These are phyloP conservation scores for Cryphonectria nitschkei DNA, from an alignment of 2,329 filamentous ascomycete species.

Conservation along the genomic window DNA sequence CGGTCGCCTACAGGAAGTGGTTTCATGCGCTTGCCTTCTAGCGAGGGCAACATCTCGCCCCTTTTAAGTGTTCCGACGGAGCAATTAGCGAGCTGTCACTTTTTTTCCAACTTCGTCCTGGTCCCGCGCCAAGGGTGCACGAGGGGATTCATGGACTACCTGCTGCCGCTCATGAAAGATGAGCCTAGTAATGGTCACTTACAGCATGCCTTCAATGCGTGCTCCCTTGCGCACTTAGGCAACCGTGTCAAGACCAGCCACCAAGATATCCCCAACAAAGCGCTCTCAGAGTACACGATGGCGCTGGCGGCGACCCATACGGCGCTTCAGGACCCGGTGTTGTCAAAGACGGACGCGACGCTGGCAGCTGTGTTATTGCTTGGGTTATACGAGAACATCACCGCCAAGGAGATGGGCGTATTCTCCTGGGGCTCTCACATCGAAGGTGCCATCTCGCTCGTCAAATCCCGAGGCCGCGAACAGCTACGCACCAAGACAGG, in stretches of 20 bases:
- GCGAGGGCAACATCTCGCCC: slow-evolving; percentile 37
- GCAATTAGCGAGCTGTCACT: slow-evolving; percentile 61
- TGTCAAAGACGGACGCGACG: slow-evolving; percentile 58
- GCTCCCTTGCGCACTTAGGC: slow-evolving; percentile 59
- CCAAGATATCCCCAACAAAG: slow-evolving; percentile 42
- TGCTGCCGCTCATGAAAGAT: slow-evolving; percentile 57
- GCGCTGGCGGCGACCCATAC: slow-evolving; percentile 57
- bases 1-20: slow-evolving; percentile 31
- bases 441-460: slow-evolving; percentile 65
- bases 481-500: slow-evolving; percentile 58
- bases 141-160: slow-evolving; percentile 62
- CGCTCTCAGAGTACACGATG: slow-evolving; percentile 57
- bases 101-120: slow-evolving; percentile 64
- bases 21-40: slow-evolving; percentile 31
- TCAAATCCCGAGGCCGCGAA: slow-evolving; percentile 59
- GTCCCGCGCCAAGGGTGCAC: slow-evolving; percentile 54
- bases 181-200: slow-evolving; percentile 52
- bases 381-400: slow-evolving; percentile 64
- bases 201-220: slow-evolving; percentile 61
- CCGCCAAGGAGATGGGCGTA: slow-evolving; percentile 56
- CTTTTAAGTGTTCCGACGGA: slow-evolving; percentile 53
- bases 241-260: slow-evolving; percentile 49
- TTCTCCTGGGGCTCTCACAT: slow-evolving; percentile 66
- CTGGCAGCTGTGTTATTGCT: slow-evolving; percentile 63
- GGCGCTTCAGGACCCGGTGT: slow-evolving; percentile 55